Conservation (phyloP, 768 basidiomycete species). For the Agrocybe praecox region DNA sequence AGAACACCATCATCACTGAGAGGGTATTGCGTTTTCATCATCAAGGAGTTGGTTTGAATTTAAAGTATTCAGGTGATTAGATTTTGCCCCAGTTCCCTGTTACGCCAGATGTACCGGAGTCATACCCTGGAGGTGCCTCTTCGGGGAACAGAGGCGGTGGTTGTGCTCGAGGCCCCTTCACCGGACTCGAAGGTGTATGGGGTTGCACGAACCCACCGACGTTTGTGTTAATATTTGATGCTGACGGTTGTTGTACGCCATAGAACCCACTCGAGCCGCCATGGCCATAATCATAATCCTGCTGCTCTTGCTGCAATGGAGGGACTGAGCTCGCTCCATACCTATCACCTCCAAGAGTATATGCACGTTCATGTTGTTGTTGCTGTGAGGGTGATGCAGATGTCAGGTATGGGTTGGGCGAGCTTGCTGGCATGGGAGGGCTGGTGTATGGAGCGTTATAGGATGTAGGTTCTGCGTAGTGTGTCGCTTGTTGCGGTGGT, state of each 20-base stretch:
- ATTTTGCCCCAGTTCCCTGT: constrained; percentile 59
- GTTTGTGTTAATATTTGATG: constrained; percentile 42
- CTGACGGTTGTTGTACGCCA: constrained; percentile 22
- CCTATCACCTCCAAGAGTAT: constrained; percentile 58
- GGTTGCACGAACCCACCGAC: constrained; percentile 20
- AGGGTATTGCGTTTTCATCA: not conserved
- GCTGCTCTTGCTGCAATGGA: constrained; percentile 20
- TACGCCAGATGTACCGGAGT: constrained; percentile 48
- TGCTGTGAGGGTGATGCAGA: constrained; percentile 23
- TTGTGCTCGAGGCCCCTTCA: constrained; percentile 43
- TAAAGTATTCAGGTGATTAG: constrained; percentile 12
- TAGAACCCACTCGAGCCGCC: not conserved
- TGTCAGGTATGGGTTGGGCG: constrained; percentile 27
- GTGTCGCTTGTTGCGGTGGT: constrained; percentile 25
- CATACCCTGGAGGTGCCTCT: constrained; percentile 71
- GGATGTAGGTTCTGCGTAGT: constrained; percentile 27
- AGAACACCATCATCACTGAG: not conserved
- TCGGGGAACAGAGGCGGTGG: constrained; percentile 37
- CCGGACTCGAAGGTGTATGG: constrained; percentile 35
- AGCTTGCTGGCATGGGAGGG: constrained; percentile 15
- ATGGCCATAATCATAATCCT: constrained; percentile 14
- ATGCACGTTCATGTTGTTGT: constrained; percentile 46
- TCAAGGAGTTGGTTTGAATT: not conserved
- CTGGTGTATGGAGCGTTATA: constrained; percentile 43
- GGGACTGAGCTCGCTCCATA: constrained; percentile 44